Percentiles rank a stretch among this genome's conserved stretches.
Conservation (phyloP, 2,329 filamentous ascomycete genomes). For the Trichoderma endophyticum region DNA sequence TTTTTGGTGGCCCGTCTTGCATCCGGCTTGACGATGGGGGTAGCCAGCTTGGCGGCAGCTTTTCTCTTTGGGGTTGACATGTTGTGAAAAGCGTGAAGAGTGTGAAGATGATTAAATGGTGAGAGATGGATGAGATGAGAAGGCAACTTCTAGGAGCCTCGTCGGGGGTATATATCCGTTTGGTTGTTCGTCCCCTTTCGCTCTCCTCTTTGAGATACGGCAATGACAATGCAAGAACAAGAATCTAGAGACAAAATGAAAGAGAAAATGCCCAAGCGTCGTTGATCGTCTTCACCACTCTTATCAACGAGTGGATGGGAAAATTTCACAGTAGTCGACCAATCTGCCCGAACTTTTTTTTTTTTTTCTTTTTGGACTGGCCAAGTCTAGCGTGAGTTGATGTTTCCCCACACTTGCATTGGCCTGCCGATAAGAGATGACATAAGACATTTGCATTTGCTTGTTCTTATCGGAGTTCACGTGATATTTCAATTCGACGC, state of each 20-base stretch:
- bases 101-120: not conserved
- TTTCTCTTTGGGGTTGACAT: slow-evolving; percentile 64
- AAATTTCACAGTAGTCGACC: slow-evolving; percentile 34
- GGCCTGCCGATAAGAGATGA: slow-evolving; percentile 21
- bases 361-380: slow-evolving; percentile 32
- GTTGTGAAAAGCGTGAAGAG: slow-evolving; percentile 10
- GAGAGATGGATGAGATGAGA: not conserved
- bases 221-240: not conserved
- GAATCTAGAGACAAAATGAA: not conserved
- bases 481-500: slow-evolving; percentile 23
- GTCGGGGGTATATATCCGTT: not conserved
- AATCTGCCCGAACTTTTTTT: slow-evolving; percentile 35
- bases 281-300: not conserved
- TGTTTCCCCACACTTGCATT: slow-evolving; percentile 18
- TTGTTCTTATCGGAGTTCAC: slow-evolving; percentile 20
- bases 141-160: not conserved
- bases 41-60: slow-evolving; percentile 54
- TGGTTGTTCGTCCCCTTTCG: not conserved
- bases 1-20: slow-evolving; percentile 50
- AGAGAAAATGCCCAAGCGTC: not conserved
- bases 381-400: slow-evolving; percentile 15
- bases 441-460: slow-evolving; percentile 20
- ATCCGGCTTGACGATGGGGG: slow-evolving; percentile 52
- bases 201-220: not conserved
- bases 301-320: slow-evolving; percentile 25